Evolutionary conservation across 2,329 filamentous ascomycete genomes (phyloP).

Genomic region (Alternaria sp.): DNA sequence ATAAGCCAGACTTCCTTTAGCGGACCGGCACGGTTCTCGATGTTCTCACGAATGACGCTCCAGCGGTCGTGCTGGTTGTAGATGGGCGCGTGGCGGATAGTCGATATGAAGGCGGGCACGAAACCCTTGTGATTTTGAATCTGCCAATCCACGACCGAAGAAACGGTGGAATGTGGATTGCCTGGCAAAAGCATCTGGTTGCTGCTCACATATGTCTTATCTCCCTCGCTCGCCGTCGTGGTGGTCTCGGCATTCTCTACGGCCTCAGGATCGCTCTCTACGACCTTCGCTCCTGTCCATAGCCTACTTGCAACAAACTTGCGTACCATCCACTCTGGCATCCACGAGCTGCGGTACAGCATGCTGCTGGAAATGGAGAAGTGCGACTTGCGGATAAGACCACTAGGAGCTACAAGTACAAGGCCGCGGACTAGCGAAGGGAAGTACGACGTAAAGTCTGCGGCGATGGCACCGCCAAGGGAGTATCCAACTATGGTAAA

Average conservation of each 20-base stretch:
- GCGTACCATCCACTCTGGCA: slow-evolving; percentile 67
- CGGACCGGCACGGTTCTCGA: slow-evolving; percentile 48
- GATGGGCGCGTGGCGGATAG: slow-evolving; percentile 74
- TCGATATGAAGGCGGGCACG: slow-evolving; percentile 73
- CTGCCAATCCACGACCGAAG: slow-evolving; percentile 74
- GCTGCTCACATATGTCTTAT: slow-evolving; percentile 34
- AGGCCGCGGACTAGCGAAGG: slow-evolving; percentile 73
- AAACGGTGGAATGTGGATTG: slow-evolving; percentile 64
- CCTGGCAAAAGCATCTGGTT: slow-evolving; percentile 57
- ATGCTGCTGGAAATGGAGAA: slow-evolving; percentile 68
- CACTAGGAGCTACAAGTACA: slow-evolving; percentile 79
- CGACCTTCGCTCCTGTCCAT: slow-evolving; percentile 37
- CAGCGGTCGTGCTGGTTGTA: slow-evolving; percentile 70
- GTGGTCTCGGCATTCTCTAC: slow-evolving; percentile 28
- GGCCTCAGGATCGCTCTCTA: slow-evolving; percentile 38
- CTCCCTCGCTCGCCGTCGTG: slow-evolving; percentile 17
- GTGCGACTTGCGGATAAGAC: slow-evolving; percentile 73
- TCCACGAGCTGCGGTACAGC: slow-evolving; percentile 66
- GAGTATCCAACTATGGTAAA: slow-evolving; percentile 83
- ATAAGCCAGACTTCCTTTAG: slow-evolving; percentile 67
- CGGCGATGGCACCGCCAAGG: slow-evolving; percentile 77
- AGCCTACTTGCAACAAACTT: slow-evolving; percentile 50
- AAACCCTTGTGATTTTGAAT: slow-evolving; percentile 72
- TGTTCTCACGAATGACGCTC: slow-evolving; percentile 60
- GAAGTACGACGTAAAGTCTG: slow-evolving; percentile 74